Percentiles rank a stretch among this genome's conserved stretches.
Evolutionary conservation across 352 stramenopile genomes (phyloP).

Genomic region (Pythium apleroticum): DNA sequence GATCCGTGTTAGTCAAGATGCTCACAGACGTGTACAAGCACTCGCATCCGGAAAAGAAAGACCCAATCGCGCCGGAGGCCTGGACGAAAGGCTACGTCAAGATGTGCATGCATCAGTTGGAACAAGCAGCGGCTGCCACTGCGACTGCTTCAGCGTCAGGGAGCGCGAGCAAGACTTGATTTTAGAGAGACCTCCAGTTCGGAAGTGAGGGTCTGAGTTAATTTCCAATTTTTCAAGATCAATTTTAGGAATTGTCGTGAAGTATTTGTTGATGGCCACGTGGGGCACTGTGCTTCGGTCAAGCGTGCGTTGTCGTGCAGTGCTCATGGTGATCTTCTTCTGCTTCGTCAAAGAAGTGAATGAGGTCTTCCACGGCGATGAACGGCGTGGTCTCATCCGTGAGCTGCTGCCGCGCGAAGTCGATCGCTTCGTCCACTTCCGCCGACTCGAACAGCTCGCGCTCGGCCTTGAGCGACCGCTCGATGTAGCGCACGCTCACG

Average conservation of each 20-base stretch:
- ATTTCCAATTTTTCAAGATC: neutral
- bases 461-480: conserved; percentile 52
- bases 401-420: conserved; percentile 32
- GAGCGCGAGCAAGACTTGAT: neutral
- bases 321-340: neutral
- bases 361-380: conserved; percentile 39
- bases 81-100: conserved; percentile 40
- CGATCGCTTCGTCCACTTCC: conserved; percentile 54
- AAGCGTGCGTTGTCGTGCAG: neutral
- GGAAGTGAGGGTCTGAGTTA: neutral
- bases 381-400: conserved; percentile 35
- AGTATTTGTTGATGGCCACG: neutral
- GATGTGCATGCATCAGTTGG: conserved; percentile 33
- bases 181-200: neutral
- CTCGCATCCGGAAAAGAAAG: conserved; percentile 57
- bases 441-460: conserved; percentile 48
- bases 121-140: conserved; percentile 17
- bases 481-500: conserved; percentile 61
- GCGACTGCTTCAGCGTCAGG: neutral
- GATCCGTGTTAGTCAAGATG: conserved; percentile 41
- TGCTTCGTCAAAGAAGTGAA: conserved; percentile 38
- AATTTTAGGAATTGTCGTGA: neutral
- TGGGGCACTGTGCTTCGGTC: neutral
- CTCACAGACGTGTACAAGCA: conserved; percentile 51
- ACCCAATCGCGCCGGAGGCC: conserved; percentile 26